A percentile compares a stretch with the other conserved stretches of the same genome.
phyloP scores from a whole-genome alignment of 305 asterid genomes.

The Fraxinus floribunda region DNA sequence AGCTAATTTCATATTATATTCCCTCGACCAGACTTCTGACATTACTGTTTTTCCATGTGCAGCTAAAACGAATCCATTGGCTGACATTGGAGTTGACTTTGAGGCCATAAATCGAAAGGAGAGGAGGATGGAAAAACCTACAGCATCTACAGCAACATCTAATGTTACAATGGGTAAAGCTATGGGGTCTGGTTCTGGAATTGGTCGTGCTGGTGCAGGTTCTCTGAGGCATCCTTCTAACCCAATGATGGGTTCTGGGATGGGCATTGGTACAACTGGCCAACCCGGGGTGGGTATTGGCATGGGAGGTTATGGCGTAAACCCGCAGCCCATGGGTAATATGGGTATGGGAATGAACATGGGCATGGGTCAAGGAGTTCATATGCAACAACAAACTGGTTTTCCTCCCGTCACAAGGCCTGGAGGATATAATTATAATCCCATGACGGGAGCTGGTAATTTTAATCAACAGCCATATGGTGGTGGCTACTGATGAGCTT shows the following conservation, averaged over 20 bases:
- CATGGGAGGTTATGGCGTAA: conserved; percentile 2
- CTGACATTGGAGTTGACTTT: conserved; percentile 93
- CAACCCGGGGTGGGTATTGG: conserved; percentile 15
- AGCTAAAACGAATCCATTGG: conserved; percentile 88
- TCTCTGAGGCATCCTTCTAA: conserved; percentile 55
- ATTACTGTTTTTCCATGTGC: conserved; percentile 27
- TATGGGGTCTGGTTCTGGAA: conserved; percentile 95
- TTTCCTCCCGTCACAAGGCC: conserved; percentile 56
- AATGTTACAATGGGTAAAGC: conserved; percentile 90
- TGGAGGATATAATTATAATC: conserved; percentile 54
- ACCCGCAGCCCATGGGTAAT: conserved; percentile 2
- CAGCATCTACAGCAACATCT: conserved; percentile 53
- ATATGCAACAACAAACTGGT: conserved; percentile 61
- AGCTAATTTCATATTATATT: neutral
- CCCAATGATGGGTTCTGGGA: conserved; percentile 58
- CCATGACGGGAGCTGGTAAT: conserved; percentile 60
- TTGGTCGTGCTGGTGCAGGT: conserved; percentile 50
- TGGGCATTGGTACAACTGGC: conserved; percentile 35
- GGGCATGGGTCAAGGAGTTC: conserved; percentile 55
- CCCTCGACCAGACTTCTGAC: conserved; percentile 19
- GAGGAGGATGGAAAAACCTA: conserved; percentile 89
- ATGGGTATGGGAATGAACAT: too few relatives aligned
- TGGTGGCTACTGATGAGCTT: conserved; percentile 67
- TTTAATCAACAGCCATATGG: conserved; percentile 71
- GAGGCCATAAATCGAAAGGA: conserved; percentile 93